Evolutionary conservation across 495 filamentous ascomycete species (phyloP).

Genomic region (Penicillium paradoxum): DNA sequence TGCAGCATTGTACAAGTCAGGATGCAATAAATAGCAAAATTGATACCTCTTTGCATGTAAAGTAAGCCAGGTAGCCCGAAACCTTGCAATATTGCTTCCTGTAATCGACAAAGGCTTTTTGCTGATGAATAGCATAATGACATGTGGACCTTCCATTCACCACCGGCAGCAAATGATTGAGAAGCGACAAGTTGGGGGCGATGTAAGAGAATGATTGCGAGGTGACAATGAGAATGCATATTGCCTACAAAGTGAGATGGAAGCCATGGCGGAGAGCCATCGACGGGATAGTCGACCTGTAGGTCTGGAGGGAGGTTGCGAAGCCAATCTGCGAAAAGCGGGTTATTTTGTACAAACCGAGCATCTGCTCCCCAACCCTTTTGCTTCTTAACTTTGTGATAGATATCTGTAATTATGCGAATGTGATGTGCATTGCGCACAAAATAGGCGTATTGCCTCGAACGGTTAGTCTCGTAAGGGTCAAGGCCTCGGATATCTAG

Average conservation of each 20-base stretch:
- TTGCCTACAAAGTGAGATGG: slow-evolving; percentile 89
- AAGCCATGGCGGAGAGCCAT: slow-evolving; percentile 79
- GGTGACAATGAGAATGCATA: slow-evolving; percentile 86
- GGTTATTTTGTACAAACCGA: slow-evolving; percentile 72
- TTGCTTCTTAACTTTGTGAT: slow-evolving; percentile 71
- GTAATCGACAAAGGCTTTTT: slow-evolving; percentile 82
- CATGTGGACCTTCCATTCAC: slow-evolving; percentile 86
- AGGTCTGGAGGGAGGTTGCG: slow-evolving; percentile 73
- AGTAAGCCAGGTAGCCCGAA: slow-evolving; percentile 78
- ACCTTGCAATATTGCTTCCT: slow-evolving; percentile 74
- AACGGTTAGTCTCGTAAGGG: slow-evolving; percentile 68
- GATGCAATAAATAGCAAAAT: slow-evolving; percentile 89
- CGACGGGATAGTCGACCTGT: slow-evolving; percentile 68
- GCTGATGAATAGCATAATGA: slow-evolving; percentile 79
- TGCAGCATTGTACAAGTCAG: slow-evolving; percentile 94
- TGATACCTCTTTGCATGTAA: slow-evolving; percentile 93
- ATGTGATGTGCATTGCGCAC: slow-evolving; percentile 73
- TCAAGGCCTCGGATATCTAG: slow-evolving; percentile 62
- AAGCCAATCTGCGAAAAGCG: slow-evolving; percentile 69
- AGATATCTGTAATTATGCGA: slow-evolving; percentile 67
- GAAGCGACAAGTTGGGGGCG: slow-evolving; percentile 78
- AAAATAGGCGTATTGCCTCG: slow-evolving; percentile 78
- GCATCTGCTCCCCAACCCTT: slow-evolving; percentile 90
- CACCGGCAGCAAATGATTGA: slow-evolving; percentile 65
- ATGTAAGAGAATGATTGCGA: slow-evolving; percentile 83